Conservation (phyloP, 495 filamentous ascomycete species). For the Tuber indicum region DNA sequence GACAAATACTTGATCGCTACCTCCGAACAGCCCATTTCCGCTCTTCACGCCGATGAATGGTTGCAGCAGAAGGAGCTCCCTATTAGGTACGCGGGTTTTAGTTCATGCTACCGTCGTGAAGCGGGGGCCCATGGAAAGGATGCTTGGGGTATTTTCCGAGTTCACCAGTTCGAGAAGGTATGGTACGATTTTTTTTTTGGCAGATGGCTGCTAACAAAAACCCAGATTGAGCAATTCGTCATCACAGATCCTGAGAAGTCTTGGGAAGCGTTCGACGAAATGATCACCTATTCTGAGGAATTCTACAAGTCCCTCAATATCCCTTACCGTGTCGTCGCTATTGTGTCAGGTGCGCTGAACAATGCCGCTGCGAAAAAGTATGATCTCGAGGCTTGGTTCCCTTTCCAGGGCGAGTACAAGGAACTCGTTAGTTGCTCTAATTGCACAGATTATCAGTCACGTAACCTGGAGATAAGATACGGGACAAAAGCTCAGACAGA, state of each 20-base stretch:
- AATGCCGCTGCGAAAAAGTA: conserved; percentile 92
- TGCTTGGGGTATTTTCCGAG: conserved; percentile 96
- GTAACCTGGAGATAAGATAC: conserved; percentile 79
- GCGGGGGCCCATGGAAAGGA: conserved; percentile 88
- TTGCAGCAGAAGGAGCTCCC: conserved; percentile 75
- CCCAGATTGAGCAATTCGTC: conserved; percentile 85
- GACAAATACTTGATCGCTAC: conserved; percentile 98
- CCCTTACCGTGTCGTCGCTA: conserved; percentile 83
- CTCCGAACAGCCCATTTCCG: conserved; percentile 89
- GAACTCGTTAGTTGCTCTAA: conserved; percentile 93
- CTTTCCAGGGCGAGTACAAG: conserved; percentile 93
- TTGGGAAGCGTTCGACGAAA: conserved; percentile 86
- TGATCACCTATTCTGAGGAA: conserved; percentile 83
- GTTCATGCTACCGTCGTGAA: conserved; percentile 91
- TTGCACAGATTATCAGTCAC: conserved; percentile 90
- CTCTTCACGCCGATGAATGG: conserved; percentile 91
- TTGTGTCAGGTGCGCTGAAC: conserved; percentile 91
- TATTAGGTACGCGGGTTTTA: conserved; percentile 83
- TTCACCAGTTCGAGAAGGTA: conserved; percentile 94
- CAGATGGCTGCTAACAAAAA: conserved; percentile 6
- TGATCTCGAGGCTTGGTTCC: conserved; percentile 96
- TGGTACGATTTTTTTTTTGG: conserved; percentile 41
- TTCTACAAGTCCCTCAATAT: conserved; percentile 87
- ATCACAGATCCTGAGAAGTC: conserved; percentile 90
- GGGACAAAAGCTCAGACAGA: conserved; percentile 74